Conservation (phyloP, 352 stramenopile genomes). For the Chrysophaeum taylorii region DNA sequence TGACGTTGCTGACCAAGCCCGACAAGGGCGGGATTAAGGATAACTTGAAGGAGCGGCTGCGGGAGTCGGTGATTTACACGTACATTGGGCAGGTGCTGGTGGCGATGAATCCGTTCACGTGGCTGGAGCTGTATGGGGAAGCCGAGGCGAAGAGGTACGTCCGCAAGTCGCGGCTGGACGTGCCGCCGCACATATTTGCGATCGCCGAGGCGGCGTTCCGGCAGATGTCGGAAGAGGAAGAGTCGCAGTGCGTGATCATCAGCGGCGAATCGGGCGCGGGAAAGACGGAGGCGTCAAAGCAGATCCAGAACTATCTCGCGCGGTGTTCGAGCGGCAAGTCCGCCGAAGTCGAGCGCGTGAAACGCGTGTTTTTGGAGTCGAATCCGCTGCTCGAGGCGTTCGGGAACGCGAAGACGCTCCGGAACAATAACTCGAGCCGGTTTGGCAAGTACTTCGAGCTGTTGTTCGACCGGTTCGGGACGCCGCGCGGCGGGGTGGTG, state of each 20-base stretch:
- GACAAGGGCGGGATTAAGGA: not conserved
- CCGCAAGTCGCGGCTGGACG: constrained; percentile 14
- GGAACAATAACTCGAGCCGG: constrained; percentile 81
- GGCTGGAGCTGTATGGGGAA: constrained; percentile 32
- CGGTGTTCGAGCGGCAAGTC: not conserved
- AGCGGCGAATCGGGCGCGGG: constrained; percentile 59
- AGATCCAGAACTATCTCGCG: constrained; percentile 37
- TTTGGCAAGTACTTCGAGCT: constrained; percentile 51
- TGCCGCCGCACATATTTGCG: constrained; percentile 59
- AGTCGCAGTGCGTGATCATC: constrained; percentile 64
- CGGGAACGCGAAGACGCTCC: constrained; percentile 79
- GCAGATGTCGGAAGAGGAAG: constrained; percentile 21
- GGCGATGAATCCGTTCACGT: constrained; percentile 75
- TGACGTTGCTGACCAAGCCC: constrained; percentile 1
- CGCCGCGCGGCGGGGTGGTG: constrained; percentile 58
- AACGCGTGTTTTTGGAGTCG: constrained; percentile 56
- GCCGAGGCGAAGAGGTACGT: constrained; percentile 15
- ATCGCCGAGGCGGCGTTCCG: constrained; percentile 55
- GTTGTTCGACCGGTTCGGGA: constrained; percentile 55
- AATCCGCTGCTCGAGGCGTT: constrained; percentile 85
- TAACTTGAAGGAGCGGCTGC: constrained; percentile 10
- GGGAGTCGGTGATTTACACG: not conserved
- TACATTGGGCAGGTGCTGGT: constrained; percentile 77
- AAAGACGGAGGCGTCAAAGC: constrained; percentile 64
- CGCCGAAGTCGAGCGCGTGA: not conserved